These are phyloP conservation scores for Entomortierella parvispora DNA, from an alignment of 192 early-diverging fungal genomes.

Conservation along the genomic window DNA sequence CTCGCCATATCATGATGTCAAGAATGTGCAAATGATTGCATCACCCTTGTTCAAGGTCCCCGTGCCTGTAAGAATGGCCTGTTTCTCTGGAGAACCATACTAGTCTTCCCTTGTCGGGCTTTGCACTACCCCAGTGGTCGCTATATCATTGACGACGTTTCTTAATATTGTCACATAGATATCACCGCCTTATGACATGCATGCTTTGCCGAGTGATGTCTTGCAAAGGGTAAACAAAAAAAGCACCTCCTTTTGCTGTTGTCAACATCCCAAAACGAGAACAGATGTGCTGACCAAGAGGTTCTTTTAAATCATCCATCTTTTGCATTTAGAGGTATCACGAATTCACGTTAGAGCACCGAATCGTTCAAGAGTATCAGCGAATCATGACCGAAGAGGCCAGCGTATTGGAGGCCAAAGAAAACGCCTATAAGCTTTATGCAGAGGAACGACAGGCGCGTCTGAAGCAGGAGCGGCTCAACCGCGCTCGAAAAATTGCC, in stretches of 20 bases:
- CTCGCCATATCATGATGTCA: conserved; percentile 48
- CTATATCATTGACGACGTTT: neutral
- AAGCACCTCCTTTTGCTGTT: neutral
- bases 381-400: conserved; percentile 47
- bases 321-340: conserved; percentile 46
- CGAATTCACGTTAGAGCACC: conserved; percentile 65
- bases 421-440: conserved; percentile 45
- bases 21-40: conserved; percentile 47
- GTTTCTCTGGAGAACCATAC: neutral
- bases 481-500: conserved; percentile 66
- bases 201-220: conserved; percentile 33
- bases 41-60: conserved; percentile 45
- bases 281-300: neutral
- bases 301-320: neutral
- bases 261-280: too few relatives aligned
- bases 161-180: conserved; percentile 19
- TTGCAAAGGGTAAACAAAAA: conserved; percentile 15
- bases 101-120: neutral
- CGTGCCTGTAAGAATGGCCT: conserved; percentile 19
- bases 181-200: conserved; percentile 41
- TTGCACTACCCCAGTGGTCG: neutral
- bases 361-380: conserved; percentile 57
- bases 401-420: conserved; percentile 34
- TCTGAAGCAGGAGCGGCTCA: conserved; percentile 56
- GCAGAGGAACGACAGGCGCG: conserved; percentile 56